These are phyloP conservation scores for Penicillium olsonii DNA, from an alignment of 2,329 filamentous ascomycete genomes.

Conservation along the genomic window DNA sequence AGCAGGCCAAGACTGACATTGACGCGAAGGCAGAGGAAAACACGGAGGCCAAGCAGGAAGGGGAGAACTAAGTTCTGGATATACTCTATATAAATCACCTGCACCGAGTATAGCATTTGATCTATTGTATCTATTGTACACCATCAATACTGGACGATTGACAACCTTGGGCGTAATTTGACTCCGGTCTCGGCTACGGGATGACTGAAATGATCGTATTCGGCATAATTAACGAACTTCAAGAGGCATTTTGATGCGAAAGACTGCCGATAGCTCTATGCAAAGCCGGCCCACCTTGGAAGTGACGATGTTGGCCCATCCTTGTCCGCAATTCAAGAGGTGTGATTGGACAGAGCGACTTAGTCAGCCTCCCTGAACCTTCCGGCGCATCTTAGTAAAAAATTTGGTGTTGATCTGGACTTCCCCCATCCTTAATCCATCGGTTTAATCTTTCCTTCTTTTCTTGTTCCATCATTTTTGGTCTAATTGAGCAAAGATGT, in stretches of 20 bases:
- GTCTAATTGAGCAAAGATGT: constrained; percentile 62
- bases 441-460: constrained; percentile 27
- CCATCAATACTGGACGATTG: too few species aligned
- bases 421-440: constrained; percentile 27
- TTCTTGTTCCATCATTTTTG: constrained; percentile 31
- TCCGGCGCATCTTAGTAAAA: constrained; percentile 15
- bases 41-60: background rate
- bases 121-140: too few species aligned
- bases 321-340: constrained; percentile 30
- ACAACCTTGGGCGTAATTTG: too few species aligned
- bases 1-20: background rate
- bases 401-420: constrained; percentile 34
- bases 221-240: too few species aligned
- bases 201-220: too few species aligned
- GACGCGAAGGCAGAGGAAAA: background rate
- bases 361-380: constrained; percentile 37
- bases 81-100: too few species aligned
- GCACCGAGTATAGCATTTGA: too few species aligned
- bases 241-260: too few species aligned
- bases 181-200: too few species aligned
- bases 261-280: too few species aligned
- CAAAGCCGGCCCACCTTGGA: background rate
- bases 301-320: background rate
- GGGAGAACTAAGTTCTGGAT: background rate
- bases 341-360: constrained; percentile 35